These are phyloP conservation scores for Penicillium flavigenum DNA, from an alignment of 495 filamentous ascomycete genomes.

Conservation along the genomic window DNA sequence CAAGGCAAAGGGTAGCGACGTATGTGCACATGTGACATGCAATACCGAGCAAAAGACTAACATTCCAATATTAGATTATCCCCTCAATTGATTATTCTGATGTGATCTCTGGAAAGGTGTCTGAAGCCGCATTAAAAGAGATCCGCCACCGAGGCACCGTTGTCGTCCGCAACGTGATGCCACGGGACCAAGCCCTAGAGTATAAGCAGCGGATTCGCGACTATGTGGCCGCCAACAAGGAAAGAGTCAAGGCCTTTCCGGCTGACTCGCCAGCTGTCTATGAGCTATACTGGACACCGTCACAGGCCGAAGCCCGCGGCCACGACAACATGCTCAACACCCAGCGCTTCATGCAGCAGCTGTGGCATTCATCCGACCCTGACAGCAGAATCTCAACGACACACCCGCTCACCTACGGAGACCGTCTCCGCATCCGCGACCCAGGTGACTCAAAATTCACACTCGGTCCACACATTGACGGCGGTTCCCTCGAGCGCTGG, in stretches of 20 bases:
- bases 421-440: conserved; percentile 70
- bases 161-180: conserved; percentile 62
- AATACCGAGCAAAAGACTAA: conserved; percentile 11
- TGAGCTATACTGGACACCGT: conserved; percentile 84
- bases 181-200: conserved; percentile 55
- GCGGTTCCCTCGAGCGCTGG: conserved; percentile 85
- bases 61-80: conserved; percentile 43
- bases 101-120: conserved; percentile 45
- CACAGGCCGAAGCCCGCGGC: conserved; percentile 70
- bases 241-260: conserved; percentile 52
- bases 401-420: conserved; percentile 73
- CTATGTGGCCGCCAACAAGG: conserved; percentile 59
- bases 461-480: conserved; percentile 82
- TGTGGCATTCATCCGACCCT: conserved; percentile 69
- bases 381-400: conserved; percentile 60
- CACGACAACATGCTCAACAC: conserved; percentile 69
- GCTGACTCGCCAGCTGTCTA: conserved; percentile 70
- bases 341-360: conserved; percentile 69
- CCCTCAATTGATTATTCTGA: conserved; percentile 59
- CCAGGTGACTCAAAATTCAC: conserved; percentile 73
- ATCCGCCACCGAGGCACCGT: conserved; percentile 62
- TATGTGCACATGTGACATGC: conserved; percentile 25
- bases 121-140: conserved; percentile 49
- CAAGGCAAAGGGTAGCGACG: conserved; percentile 50
- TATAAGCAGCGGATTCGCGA: conserved; percentile 50